Evolutionary conservation across 2,329 filamentous ascomycete species (phyloP), one percentile per base, ranked within the genome.

Genomic region (Penicillium occitanis): DNA sequence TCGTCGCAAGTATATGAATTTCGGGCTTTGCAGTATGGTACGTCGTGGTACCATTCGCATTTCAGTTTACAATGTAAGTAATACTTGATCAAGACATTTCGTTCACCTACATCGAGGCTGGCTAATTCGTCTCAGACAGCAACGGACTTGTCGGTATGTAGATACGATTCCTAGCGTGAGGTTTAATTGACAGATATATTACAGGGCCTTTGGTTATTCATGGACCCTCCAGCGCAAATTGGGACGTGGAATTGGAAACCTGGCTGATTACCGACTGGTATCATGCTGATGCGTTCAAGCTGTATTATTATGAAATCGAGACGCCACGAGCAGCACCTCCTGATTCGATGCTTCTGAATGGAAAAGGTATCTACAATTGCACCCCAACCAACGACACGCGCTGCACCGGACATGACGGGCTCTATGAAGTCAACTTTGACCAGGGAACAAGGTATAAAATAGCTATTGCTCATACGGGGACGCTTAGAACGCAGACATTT

Each of bases 141-240:
- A 37, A 37, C 35, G 35, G 35, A 13, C 35, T 37, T 37, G 35
- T 37, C 8, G 35, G 35, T 13, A 37, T 3, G 35, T 37, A 14
- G 35, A 37, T 37, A 37, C 10, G 10, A 37, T 37, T 37, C 35
- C 35, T 37, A 13, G 35, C 10, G 35, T 13, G 35, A 37, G 35
- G 10, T 37, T 37, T 37, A 37, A 37, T 37, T 37, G 35, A 37
- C 35, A 37, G 35, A 37, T 13, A 13, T 37, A 37, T 37, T 37
- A 37, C 35, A 37, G 35, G 88, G 0, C 82, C 82, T 2, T 85
- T 91, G 44, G 76, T 89, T 3, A 77, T 80, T 40, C 73, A 80
- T 62, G 78, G 78, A 2, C 78, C 78, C 8, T 73, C 77, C 3
- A 77, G 72, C 53, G 72, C 74, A 22, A 73, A 79, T 53, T 80